Evolutionary conservation across 2,329 filamentous ascomycete species (phyloP).

Genomic region (Phialophora tarda): DNA sequence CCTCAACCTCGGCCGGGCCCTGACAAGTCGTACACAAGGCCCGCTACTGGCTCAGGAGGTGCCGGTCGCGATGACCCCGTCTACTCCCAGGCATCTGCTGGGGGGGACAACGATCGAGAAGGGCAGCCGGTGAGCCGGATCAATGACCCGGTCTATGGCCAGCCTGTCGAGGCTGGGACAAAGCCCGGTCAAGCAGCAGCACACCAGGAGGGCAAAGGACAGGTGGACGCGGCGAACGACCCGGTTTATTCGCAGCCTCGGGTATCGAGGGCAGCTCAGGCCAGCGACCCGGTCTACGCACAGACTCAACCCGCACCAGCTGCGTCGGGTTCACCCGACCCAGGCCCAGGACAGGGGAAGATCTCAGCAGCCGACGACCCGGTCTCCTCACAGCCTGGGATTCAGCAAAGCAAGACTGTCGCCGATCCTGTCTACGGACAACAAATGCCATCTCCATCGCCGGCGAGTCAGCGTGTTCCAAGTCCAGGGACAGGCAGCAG

Average conservation of each 20-base stretch:
- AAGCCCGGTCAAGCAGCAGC: neutral
- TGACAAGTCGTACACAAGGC: neutral
- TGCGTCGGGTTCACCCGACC: neutral
- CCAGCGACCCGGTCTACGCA: conserved; percentile 43
- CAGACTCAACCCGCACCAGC: neutral
- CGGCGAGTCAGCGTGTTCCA: neutral
- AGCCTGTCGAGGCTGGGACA: conserved; percentile 2
- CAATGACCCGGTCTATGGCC: conserved; percentile 27
- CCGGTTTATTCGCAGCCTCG: conserved; percentile 23
- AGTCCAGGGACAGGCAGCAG: conserved; percentile 2
- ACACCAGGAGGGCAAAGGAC: neutral
- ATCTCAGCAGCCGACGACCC: conserved; percentile 4
- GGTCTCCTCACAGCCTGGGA: conserved; percentile 7
- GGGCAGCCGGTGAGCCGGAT: conserved; percentile 2
- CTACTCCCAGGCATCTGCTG: conserved; percentile 24
- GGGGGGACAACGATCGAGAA: neutral
- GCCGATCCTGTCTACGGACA: conserved; percentile 12
- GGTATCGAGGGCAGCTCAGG: conserved; percentile 44
- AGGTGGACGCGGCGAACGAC: conserved; percentile 11
- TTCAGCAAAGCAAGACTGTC: neutral
- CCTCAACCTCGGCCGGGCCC: neutral
- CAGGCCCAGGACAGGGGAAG: neutral
- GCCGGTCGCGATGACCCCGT: conserved; percentile 22
- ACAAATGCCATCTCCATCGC: neutral
- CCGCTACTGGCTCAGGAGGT: neutral